A percentile compares a stretch with the other conserved stretches of the same genome.
These are phyloP conservation scores for Cerioporus squamosus DNA, from an alignment of 1,284 basidiomycete genomes.

Conservation along the genomic window DNA sequence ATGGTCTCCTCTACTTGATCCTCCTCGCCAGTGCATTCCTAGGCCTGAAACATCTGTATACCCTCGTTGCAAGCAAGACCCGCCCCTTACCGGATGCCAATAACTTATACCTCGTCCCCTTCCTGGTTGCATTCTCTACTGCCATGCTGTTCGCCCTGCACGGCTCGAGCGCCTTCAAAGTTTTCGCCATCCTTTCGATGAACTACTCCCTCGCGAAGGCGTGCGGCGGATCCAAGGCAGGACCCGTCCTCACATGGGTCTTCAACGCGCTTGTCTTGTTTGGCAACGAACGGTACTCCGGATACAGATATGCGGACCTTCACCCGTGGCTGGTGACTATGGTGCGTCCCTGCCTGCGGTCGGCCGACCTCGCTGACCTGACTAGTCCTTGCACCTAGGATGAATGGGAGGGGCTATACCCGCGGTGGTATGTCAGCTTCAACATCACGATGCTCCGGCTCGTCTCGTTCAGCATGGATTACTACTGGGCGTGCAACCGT, in stretches of 20 bases:
- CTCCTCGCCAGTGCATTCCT: constrained; percentile 54
- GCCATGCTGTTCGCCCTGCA: constrained; percentile 82
- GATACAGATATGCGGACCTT: constrained; percentile 72
- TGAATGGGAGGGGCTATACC: constrained; percentile 67
- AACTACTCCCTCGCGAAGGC: constrained; percentile 76
- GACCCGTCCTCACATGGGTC: constrained; percentile 67
- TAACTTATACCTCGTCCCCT: constrained; percentile 30
- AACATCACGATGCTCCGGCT: constrained; percentile 97
- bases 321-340: constrained; percentile 57
- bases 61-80: background rate
- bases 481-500: constrained; percentile 76
- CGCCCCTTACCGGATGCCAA: background rate
- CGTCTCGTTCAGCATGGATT: constrained; percentile 92
- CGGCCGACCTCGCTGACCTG: constrained; percentile 33
- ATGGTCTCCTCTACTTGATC: constrained; percentile 68
- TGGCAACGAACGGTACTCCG: constrained; percentile 77
- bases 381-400: constrained; percentile 56
- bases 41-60: constrained; percentile 44
- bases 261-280: constrained; percentile 83
- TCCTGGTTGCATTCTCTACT: constrained; percentile 50
- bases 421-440: constrained; percentile 93
- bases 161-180: constrained; percentile 84
- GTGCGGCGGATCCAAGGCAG: constrained; percentile 46
- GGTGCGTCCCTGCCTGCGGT: constrained; percentile 42
- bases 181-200: constrained; percentile 67